Conservation (phyloP, 441 rosid species). For the Isatis lusitanica region DNA sequence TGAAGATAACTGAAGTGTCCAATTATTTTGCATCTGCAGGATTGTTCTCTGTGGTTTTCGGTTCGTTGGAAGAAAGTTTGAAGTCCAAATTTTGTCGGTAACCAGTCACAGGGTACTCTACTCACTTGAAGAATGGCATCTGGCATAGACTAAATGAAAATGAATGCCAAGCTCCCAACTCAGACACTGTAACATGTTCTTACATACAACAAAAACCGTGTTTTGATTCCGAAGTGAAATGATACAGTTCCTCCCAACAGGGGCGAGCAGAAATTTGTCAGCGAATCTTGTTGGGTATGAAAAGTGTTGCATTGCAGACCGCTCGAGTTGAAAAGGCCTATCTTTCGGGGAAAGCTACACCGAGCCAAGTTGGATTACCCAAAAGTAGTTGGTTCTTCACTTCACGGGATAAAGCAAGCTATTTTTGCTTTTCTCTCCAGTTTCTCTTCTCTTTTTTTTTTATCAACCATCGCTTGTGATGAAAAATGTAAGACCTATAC, state of each 20-base stretch:
- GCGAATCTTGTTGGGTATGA: constrained; percentile 4
- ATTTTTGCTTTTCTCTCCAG: constrained; percentile 13
- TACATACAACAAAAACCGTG: neutral
- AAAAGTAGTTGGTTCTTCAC: neutral
- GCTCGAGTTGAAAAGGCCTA: constrained; percentile 7
- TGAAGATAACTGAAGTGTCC: neutral
- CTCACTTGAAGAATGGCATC: neutral
- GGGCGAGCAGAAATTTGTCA: neutral
- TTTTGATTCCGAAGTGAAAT: neutral
- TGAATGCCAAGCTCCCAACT: neutral
- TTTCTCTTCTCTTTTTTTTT: neutral
- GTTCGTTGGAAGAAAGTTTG: constrained; percentile 53
- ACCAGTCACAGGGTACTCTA: neutral
- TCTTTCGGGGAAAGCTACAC: neutral
- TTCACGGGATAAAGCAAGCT: constrained; percentile 24
- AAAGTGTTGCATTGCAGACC: constrained; percentile 16
- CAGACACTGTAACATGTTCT: neutral
- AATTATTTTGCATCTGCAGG: constrained; percentile 46
- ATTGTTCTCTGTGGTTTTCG: constrained; percentile 51
- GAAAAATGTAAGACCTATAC: constrained; percentile 8
- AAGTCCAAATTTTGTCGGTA: constrained; percentile 51
- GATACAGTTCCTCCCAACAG: neutral
- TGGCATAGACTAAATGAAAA: neutral
- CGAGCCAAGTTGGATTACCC: constrained; percentile 15
- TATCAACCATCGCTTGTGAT: constrained; percentile 16